These are phyloP conservation scores for Drosera capensis DNA, from an alignment of 148 eudicot genomes.

Conservation along the genomic window DNA sequence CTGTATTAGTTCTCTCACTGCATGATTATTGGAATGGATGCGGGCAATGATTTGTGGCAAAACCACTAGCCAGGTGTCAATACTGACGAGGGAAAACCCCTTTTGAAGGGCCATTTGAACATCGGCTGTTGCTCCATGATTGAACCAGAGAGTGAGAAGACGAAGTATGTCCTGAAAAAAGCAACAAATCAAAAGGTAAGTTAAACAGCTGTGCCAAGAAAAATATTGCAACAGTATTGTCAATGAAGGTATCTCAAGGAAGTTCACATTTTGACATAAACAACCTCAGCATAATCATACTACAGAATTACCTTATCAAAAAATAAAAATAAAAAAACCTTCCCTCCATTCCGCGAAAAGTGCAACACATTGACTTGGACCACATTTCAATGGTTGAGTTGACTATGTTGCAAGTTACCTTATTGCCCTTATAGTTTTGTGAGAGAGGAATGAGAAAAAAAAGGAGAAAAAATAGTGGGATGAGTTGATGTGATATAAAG, in stretches of 20 bases:
- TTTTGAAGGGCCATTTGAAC: slow-evolving; percentile 79
- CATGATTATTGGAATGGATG: slow-evolving; percentile 88
- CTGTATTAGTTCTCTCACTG: slow-evolving; percentile 91
- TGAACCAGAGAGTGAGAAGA: slow-evolving; percentile 95
- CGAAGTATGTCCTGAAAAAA: slow-evolving; percentile 80
- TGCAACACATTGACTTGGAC: too few relatives aligned
- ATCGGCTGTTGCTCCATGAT: slow-evolving; percentile 87
- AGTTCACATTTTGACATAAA: too few relatives aligned
- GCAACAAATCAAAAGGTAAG: slow-evolving; percentile 1
- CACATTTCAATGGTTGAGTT: too few relatives aligned
- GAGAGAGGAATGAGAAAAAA: too few relatives aligned
- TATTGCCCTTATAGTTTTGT: too few relatives aligned
- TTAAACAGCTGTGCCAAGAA: background rate
- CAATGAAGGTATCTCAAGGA: background rate
- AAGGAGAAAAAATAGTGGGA: background rate
- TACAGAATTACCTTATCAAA: too few relatives aligned
- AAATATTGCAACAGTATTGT: background rate
- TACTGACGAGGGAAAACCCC: slow-evolving; percentile 85
- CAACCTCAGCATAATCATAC: too few relatives aligned
- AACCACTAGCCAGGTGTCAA: slow-evolving; percentile 97
- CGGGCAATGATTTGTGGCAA: slow-evolving; percentile 95
- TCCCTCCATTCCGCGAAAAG: too few relatives aligned
- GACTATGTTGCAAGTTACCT: too few relatives aligned
- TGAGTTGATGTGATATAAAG: background rate
- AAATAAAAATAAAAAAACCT: too few relatives aligned